phyloP scores from a whole-genome alignment of 2,329 filamentous ascomycete genomes.

The Leptographium procerum region DNA sequence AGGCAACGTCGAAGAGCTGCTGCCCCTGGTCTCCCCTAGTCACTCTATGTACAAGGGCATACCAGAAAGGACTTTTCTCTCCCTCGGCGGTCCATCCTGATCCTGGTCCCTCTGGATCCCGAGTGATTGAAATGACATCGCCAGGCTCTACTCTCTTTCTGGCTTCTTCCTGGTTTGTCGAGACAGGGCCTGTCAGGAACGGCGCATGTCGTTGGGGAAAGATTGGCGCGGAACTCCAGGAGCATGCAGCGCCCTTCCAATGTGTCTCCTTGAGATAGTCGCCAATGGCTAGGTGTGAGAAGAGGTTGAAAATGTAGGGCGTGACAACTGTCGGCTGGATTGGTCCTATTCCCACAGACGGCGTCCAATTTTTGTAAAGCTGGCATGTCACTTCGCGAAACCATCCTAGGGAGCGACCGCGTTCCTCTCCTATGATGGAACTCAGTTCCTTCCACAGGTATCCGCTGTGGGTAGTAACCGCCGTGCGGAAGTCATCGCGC shows the following conservation, averaged over 20 bases:
- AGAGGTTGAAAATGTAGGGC: constrained; percentile 53
- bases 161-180: constrained; percentile 1
- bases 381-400: constrained; percentile 27
- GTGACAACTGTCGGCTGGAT: constrained; percentile 52
- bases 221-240: not conserved
- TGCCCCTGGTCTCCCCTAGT: constrained; percentile 17
- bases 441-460: constrained; percentile 57
- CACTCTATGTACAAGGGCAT: constrained; percentile 52
- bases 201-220: constrained; percentile 2
- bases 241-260: constrained; percentile 14
- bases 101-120: constrained; percentile 30
- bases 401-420: constrained; percentile 27
- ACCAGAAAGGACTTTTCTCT: constrained; percentile 46
- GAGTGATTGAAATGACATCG: not conserved
- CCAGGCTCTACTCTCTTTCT: constrained; percentile 16
- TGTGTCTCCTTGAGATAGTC: constrained; percentile 35
- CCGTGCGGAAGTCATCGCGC: constrained; percentile 49
- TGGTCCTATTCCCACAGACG: not conserved
- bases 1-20: constrained; percentile 51
- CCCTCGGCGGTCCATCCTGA: constrained; percentile 45
- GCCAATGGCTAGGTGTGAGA: constrained; percentile 51
- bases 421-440: constrained; percentile 27
- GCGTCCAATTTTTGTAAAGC: not conserved
- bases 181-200: not conserved
- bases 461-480: constrained; percentile 45